These are phyloP conservation scores for Omphalea diandra DNA, from an alignment of 441 rosid species.

Conservation along the genomic window DNA sequence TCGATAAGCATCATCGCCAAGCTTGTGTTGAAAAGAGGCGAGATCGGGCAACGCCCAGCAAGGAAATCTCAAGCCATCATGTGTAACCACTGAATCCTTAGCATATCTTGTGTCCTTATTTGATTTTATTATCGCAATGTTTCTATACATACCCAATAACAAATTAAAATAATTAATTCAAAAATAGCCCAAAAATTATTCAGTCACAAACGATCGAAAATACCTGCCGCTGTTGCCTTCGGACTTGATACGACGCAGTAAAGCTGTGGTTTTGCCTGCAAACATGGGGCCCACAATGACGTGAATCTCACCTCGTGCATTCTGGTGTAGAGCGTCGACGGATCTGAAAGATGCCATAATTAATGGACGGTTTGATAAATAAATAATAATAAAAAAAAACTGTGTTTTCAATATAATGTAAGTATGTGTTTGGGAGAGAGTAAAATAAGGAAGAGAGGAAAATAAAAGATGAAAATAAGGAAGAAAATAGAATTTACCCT, in stretches of 20 bases:
- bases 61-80: slow-evolving; percentile 76
- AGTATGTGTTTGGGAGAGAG: no score
- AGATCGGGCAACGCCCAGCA: slow-evolving; percentile 84
- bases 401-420: no score
- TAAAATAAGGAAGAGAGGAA: no score
- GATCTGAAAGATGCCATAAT: slow-evolving; percentile 46
- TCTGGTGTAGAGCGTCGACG: slow-evolving; percentile 7
- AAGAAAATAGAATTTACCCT: no score
- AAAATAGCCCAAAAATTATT: no score
- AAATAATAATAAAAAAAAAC: no score
- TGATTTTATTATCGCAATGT: slow-evolving; percentile 73
- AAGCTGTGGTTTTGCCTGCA: slow-evolving; percentile 88
- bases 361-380: background rate
- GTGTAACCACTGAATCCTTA: slow-evolving; percentile 72
- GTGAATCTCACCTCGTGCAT: slow-evolving; percentile 57
- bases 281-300: slow-evolving; percentile 92
- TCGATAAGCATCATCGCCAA: slow-evolving; percentile 63
- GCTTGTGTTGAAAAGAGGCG: slow-evolving; percentile 43
- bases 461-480: no score
- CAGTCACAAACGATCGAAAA: no score
- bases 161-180: background rate
- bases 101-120: slow-evolving; percentile 79
- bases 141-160: slow-evolving; percentile 35
- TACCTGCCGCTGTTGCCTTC: slow-evolving; percentile 66
- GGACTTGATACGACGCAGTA: slow-evolving; percentile 74